Conservation (phyloP, 495 filamentous ascomycete species). For the Trichoderma erinaceum region DNA sequence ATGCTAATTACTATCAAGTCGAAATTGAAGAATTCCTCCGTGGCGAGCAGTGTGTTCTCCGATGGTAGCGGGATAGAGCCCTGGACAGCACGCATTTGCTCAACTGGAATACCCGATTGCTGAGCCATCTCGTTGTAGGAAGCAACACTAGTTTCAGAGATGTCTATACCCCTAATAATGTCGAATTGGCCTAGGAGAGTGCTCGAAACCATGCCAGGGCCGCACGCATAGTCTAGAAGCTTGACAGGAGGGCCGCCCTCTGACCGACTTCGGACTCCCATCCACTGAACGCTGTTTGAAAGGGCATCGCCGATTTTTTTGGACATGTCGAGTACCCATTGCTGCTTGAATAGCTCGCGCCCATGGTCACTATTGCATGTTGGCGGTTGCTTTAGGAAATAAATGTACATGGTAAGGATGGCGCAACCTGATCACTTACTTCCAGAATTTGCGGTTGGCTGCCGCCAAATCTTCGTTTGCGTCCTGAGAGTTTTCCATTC, state of each 20-base stretch:
- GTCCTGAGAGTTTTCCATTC: neutral
- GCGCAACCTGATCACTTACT: neutral
- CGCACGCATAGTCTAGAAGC: slow-evolving; percentile 3
- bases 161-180: neutral
- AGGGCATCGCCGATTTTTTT: neutral
- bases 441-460: neutral
- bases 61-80: neutral
- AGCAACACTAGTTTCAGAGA: neutral
- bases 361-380: neutral
- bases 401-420: neutral
- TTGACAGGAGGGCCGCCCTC: neutral
- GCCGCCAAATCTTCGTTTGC: neutral
- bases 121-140: slow-evolving; percentile 4
- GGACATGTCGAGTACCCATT: neutral
- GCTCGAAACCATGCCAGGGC: neutral
- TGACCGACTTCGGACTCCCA: neutral
- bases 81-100: neutral
- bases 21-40: neutral
- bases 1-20: neutral
- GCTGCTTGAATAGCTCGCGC: neutral
- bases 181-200: neutral
- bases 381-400: neutral
- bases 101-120: neutral
- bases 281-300: neutral
- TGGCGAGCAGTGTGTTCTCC: neutral